A percentile compares a stretch with the other conserved stretches of the same genome.
Conservation (phyloP, 225 moss, liverwort and hornwort genomes). For the Sphagnum tenellum region DNA sequence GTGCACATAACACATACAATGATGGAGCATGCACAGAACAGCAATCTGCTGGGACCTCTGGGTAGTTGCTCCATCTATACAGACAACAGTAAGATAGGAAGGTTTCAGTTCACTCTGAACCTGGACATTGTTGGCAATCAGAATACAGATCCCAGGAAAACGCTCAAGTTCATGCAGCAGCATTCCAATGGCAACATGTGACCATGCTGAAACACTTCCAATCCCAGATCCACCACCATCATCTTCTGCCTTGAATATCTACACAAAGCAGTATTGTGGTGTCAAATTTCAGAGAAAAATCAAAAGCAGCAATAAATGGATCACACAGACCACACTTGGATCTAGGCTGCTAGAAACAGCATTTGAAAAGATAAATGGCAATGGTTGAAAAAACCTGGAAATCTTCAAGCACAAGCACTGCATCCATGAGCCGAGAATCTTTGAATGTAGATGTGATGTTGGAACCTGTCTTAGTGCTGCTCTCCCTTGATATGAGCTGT, state of each 20-base stretch:
- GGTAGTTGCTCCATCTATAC: no score
- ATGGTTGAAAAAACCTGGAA: conserved; percentile 35
- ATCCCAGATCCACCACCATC: conserved; percentile 32
- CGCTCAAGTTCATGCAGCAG: conserved; percentile 52
- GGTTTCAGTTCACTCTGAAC: conserved; percentile 7
- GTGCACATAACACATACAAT: no score
- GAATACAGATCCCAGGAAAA: conserved; percentile 58
- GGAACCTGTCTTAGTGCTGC: conserved; percentile 42
- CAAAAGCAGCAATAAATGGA: no score
- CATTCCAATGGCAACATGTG: conserved; percentile 50
- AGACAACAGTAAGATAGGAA: not conserved
- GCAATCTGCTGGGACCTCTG: no score
- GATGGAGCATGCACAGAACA: no score
- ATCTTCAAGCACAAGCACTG: conserved; percentile 57
- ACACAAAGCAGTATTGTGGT: not conserved
- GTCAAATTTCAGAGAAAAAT: no score
- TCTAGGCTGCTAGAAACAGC: no score
- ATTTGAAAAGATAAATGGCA: no score
- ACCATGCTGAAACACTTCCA: conserved; percentile 51
- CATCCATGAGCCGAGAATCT: conserved; percentile 55
- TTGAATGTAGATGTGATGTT: conserved; percentile 52
- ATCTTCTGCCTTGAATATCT: conserved; percentile 46
- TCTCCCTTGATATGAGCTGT: conserved; percentile 45
- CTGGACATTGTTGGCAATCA: conserved; percentile 56
- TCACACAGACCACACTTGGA: no score